Conservation (phyloP, 2,329 filamentous ascomycete species). For the Neoscytalidium dimidiatum region DNA sequence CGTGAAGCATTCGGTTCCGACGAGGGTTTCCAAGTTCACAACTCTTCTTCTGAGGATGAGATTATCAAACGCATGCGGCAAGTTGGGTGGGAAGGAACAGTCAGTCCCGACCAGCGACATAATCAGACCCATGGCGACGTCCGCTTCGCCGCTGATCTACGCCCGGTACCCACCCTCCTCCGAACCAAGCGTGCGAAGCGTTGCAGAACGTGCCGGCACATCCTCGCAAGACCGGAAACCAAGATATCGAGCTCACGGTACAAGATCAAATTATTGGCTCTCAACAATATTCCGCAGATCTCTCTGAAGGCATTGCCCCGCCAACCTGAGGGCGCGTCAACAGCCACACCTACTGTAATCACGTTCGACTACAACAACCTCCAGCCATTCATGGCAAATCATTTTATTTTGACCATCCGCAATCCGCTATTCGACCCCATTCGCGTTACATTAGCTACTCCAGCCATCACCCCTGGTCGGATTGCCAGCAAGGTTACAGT, state of each 20-base stretch:
- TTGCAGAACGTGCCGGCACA: conserved; percentile 89
- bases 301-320: conserved; percentile 66
- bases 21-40: conserved; percentile 70
- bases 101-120: conserved; percentile 54
- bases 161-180: conserved; percentile 79
- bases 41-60: conserved; percentile 60
- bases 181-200: conserved; percentile 93
- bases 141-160: conserved; percentile 71
- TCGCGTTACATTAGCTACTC: conserved; percentile 83
- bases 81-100: conserved; percentile 68
- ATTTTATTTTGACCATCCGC: conserved; percentile 86
- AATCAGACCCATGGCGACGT: conserved; percentile 53
- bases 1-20: conserved; percentile 71
- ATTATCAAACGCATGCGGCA: conserved; percentile 58
- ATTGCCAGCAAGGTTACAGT: conserved; percentile 73
- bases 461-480: conserved; percentile 46
- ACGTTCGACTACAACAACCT: conserved; percentile 50
- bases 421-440: conserved; percentile 94
- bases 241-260: conserved; percentile 89
- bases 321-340: conserved; percentile 23
- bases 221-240: conserved; percentile 89
- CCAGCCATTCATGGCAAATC: conserved; percentile 56
- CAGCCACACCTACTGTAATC: conserved; percentile 28
- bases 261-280: conserved; percentile 85
- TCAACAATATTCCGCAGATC: conserved; percentile 82